phyloP scores from a whole-genome alignment of 176 grass and related monocot species.

The Carex littledalei region DNA sequence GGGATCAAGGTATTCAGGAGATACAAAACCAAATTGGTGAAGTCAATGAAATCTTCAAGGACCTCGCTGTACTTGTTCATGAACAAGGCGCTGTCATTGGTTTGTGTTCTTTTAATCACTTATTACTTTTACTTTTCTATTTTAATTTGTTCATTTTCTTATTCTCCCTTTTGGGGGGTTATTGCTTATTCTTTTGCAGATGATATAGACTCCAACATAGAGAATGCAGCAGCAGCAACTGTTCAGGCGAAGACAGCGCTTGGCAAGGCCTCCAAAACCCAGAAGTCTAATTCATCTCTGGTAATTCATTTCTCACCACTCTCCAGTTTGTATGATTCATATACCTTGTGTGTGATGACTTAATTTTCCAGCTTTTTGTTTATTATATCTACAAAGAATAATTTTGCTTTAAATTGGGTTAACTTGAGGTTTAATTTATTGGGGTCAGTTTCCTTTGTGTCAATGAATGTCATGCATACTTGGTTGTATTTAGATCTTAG shows the following conservation, averaged over 20 bases:
- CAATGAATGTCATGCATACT: background rate
- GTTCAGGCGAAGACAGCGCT: slow-evolving; percentile 57
- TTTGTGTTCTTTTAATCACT: slow-evolving; percentile 13
- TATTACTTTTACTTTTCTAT: background rate
- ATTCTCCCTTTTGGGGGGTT: slow-evolving; percentile 3
- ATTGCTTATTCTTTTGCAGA: slow-evolving; percentile 39
- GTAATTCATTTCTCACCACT: slow-evolving; percentile 24
- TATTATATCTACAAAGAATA: background rate
- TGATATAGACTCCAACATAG: slow-evolving; percentile 74
- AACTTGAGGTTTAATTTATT: background rate
- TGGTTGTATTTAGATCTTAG: background rate
- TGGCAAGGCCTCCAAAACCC: slow-evolving; percentile 56
- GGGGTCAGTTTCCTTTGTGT: background rate
- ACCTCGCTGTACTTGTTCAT: slow-evolving; percentile 88
- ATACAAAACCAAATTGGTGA: slow-evolving; percentile 97
- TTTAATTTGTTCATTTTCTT: background rate
- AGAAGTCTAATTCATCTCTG: slow-evolving; percentile 89
- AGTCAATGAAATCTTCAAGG: slow-evolving; percentile 92
- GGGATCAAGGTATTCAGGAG: slow-evolving; percentile 83
- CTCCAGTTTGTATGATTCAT: background rate
- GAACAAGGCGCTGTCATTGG: slow-evolving; percentile 75
- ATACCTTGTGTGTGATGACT: background rate
- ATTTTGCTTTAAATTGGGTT: background rate
- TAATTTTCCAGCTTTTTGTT: background rate
- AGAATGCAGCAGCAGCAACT: slow-evolving; percentile 60